Base-by-base conservation (phyloP, 2,329 filamentous ascomycete species). In the Purpureocillium takamizusanense region DNA sequence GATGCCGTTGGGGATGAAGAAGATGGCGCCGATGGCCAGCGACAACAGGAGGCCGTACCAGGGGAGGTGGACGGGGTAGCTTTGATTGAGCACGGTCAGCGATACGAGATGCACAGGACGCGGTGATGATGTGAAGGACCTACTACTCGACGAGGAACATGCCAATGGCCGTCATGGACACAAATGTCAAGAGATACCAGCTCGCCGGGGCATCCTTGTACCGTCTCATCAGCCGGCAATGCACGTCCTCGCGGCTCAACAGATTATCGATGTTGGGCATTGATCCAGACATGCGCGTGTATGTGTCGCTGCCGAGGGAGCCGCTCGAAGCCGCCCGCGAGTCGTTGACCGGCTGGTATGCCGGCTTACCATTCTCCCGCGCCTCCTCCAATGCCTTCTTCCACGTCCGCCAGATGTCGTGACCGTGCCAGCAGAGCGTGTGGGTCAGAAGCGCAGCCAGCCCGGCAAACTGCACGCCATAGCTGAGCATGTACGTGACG, bases 1-100 rank as follows among this genome's bases (percentile, higher is more conserved):
- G 55, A 94, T 92, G 43, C 87, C 87, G 46, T 92, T 90, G 10
- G 87, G 87, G 42, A 94, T 86, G 64, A 94, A 94, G 43, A 94
- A 82, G 39, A 90, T 60, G 15, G 81, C 78, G 43, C 86, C 87
- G 38, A 94, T 86, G 18, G 69, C 75, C 2, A 94, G 70, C 2
- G 87, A 84, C 6, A 94, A 71, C 13, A 94, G 67, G 3, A 94
- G 69, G 4, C 87, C 87, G 51, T 92, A 92, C 83, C 87, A 94
- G 0, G 87, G 87, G 1, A 94, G 68, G 53, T 89, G 81, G 33
- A 92, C 74, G 1, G 86, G 86, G 54, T 86, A 87, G 53, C 78
- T 83, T 45, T 8, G 15, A 18, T n/a, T 7, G 23, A 10, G 29
- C 16, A 2, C 3, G 0, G 35, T 35, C 15, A 37, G 28, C 25